Percentiles rank a stretch among this genome's conserved stretches.
Conservation (phyloP, 179 eudicot species). For the Beta lomatogona region DNA sequence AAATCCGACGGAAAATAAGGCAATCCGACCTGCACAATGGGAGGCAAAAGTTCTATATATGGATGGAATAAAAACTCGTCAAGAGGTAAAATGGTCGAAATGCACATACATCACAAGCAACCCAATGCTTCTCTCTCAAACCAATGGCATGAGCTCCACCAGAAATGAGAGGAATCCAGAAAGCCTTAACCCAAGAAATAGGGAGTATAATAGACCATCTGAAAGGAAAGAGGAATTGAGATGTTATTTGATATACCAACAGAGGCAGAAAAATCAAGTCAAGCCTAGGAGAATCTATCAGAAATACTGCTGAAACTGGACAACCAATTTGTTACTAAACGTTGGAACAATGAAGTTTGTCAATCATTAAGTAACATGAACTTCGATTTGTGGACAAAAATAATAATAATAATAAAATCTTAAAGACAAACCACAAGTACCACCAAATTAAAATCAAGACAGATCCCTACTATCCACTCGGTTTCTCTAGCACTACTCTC, state of each 20-base stretch:
- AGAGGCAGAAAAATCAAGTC: neutral
- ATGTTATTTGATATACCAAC: conserved; percentile 17
- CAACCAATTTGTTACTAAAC: neutral
- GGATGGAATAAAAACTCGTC: neutral
- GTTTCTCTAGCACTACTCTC: neutral
- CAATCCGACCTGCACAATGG: conserved; percentile 59
- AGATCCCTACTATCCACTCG: neutral
- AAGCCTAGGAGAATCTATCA: neutral
- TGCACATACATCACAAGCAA: conserved; percentile 70
- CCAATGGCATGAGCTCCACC: conserved; percentile 85
- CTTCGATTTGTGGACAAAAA: neutral
- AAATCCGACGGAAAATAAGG: conserved; percentile 85
- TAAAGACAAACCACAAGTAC: neutral
- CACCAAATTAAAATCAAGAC: neutral
- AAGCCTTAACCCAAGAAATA: conserved; percentile 76
- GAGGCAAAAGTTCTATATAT: neutral
- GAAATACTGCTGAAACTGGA: neutral
- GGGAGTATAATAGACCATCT: conserved; percentile 93
- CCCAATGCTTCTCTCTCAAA: conserved; percentile 86
- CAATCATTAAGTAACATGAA: neutral
- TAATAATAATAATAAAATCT: neutral
- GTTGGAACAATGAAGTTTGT: neutral
- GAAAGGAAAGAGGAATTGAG: conserved; percentile 25
- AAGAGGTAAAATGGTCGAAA: conserved; percentile 11
- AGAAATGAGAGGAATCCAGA: conserved; percentile 74